A percentile compares a stretch with the other conserved stretches of the same genome.
phyloP scores from a whole-genome alignment of 1,284 basidiomycete species.

The Ustilago bromivora region DNA sequence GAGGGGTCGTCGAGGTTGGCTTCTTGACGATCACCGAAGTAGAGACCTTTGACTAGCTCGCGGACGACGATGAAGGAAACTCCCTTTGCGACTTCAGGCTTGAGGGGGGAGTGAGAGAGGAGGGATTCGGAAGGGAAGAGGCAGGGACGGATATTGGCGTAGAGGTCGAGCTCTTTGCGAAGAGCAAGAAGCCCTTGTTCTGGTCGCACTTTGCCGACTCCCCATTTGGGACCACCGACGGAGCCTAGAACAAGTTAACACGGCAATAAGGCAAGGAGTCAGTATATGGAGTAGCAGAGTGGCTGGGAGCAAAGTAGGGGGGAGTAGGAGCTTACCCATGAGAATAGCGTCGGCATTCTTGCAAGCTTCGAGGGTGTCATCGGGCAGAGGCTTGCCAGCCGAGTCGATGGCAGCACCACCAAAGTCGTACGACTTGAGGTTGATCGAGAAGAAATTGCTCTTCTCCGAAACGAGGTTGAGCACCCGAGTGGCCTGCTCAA shows the following conservation, averaged over 20 bases:
- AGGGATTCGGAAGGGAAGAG: conserved; percentile 93
- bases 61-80: conserved; percentile 93
- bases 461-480: conserved; percentile 80
- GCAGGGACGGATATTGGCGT: conserved; percentile 97
- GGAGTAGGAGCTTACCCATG: conserved; percentile 43
- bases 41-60: conserved; percentile 79
- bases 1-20: conserved; percentile 71
- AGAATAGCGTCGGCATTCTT: conserved; percentile 68
- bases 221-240: conserved; percentile 99
- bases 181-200: conserved; percentile 92
- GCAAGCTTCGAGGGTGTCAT: conserved; percentile 78
- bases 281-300: not conserved
- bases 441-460: conserved; percentile 77
- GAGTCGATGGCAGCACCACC: conserved; percentile 94
- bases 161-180: conserved; percentile 91
- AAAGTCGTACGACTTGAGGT: conserved; percentile 79
- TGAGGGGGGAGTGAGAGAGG: conserved; percentile 90
- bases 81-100: conserved; percentile 84
- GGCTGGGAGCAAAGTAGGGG: not conserved
- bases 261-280: not conserved
- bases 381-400: conserved; percentile 84
- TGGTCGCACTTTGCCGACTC: conserved; percentile 89
- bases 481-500: conserved; percentile 87
- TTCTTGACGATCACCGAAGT: conserved; percentile 92
- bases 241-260: conserved; percentile 75